These are phyloP conservation scores for Closterium sp. DNA, from an alignment of 139 green algal genomes.

Conservation along the genomic window DNA sequence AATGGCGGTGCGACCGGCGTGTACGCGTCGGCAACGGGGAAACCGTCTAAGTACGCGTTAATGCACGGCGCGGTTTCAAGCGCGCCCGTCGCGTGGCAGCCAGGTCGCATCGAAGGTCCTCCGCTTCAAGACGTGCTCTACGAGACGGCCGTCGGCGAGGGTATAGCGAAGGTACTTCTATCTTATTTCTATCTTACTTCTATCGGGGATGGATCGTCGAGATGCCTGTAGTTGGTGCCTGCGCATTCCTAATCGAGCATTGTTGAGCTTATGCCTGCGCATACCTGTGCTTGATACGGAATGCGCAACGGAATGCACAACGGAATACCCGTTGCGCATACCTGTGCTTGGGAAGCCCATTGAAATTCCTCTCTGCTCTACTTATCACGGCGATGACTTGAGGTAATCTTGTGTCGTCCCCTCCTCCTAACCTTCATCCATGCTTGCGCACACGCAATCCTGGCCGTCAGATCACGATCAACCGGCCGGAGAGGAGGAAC, in stretches of 20 bases:
- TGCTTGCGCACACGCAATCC: background rate
- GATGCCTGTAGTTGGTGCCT: too few species aligned
- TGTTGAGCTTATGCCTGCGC: too few species aligned
- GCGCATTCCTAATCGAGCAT: too few species aligned
- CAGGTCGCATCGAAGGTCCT: constrained; percentile 7
- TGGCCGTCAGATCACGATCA: constrained; percentile 89
- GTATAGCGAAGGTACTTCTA: constrained; percentile 53
- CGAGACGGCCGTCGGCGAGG: constrained; percentile 49
- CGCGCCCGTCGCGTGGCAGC: constrained; percentile 23
- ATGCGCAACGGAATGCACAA: too few species aligned
- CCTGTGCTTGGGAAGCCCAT: too few species aligned
- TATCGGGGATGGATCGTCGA: too few species aligned
- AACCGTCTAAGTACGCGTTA: constrained; percentile 33
- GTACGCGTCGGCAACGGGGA: constrained; percentile 14
- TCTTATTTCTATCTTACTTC: too few species aligned
- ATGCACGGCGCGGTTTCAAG: constrained; percentile 41
- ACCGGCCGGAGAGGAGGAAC: constrained; percentile 87
- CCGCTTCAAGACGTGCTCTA: constrained; percentile 44
- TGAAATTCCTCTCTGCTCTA: too few species aligned
- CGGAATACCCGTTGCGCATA: too few species aligned
- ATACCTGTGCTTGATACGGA: too few species aligned
- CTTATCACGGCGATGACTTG: background rate
- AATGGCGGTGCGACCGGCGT: background rate
- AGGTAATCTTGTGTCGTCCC: background rate
- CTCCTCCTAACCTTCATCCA: background rate